phyloP scores from a whole-genome alignment of 129 eudicot species.

The Cynara cardunculus region DNA sequence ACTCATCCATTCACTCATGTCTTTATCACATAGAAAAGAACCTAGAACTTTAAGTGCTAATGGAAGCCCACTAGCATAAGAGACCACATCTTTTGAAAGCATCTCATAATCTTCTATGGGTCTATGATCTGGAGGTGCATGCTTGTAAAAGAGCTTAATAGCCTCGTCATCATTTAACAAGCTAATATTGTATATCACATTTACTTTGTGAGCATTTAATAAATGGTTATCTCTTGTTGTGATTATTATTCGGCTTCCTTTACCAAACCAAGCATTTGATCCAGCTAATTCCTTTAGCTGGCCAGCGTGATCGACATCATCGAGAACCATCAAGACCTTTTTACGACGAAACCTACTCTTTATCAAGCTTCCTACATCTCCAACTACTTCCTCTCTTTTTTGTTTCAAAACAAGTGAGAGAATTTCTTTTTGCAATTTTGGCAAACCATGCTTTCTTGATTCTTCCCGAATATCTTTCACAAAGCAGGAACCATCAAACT shows the following conservation, averaged over 20 bases:
- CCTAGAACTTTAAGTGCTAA: constrained; percentile 29
- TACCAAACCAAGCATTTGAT: no score
- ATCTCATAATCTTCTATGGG: constrained; percentile 2
- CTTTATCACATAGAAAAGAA: constrained; percentile 3
- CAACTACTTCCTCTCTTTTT: background rate
- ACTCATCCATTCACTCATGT: constrained; percentile 16
- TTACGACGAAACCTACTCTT: background rate
- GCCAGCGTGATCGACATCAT: constrained; percentile 9
- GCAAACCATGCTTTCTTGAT: background rate
- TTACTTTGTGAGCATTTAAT: background rate
- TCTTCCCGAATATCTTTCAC: background rate
- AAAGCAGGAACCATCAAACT: background rate
- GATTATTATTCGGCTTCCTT: constrained; percentile 12
- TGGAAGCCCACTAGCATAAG: constrained; percentile 19
- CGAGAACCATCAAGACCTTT: constrained; percentile 21
- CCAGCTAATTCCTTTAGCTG: no score
- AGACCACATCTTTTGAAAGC: constrained; percentile 10
- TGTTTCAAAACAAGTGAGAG: background rate
- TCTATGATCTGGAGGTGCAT: background rate
- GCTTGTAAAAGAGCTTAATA: constrained; percentile 7
- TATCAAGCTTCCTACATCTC: background rate
- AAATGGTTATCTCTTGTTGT: constrained; percentile 17
- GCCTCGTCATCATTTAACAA: constrained; percentile 11
- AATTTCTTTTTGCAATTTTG: background rate
- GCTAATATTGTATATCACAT: background rate